Evolutionary conservation across 257 asterid species (phyloP).

Genomic region (Fraxinus americana): DNA sequence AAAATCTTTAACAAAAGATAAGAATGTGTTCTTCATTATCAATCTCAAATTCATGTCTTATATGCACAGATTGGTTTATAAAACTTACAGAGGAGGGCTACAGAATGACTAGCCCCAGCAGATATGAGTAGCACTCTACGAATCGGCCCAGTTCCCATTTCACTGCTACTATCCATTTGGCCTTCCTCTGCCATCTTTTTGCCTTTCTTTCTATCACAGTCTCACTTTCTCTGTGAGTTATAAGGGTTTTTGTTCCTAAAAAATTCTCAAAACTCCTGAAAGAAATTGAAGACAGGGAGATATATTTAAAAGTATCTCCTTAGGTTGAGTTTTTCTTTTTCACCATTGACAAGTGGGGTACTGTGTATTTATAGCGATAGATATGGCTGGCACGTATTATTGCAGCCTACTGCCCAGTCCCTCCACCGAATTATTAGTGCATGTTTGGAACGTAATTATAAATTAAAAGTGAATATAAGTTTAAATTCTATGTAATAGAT

Average conservation of each 20-base stretch:
- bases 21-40: neutral
- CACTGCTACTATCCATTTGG: slow-evolving; percentile 30
- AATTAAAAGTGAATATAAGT: no score
- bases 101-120: slow-evolving; percentile 98
- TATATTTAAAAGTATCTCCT: slow-evolving; percentile 35
- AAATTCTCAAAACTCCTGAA: neutral
- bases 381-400: slow-evolving; percentile 43
- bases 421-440: no score
- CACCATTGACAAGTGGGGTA: slow-evolving; percentile 22
- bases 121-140: slow-evolving; percentile 73
- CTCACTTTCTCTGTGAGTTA: neutral
- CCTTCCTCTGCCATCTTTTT: slow-evolving; percentile 53
- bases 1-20: neutral
- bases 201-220: neutral
- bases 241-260: neutral
- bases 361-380: slow-evolving; percentile 43
- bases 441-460: no score
- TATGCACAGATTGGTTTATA: no score
- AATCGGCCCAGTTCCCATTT: slow-evolving; percentile 46
- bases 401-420: slow-evolving; percentile 21
- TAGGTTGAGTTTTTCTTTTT: slow-evolving; percentile 4
- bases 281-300: slow-evolving; percentile 8
- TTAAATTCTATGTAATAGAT: no score
- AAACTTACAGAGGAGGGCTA: slow-evolving; percentile 90
- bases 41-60: neutral